Percentiles rank a stretch among this genome's conserved stretches.
Conservation (phyloP, 139 green algal genomes). For the Astrephomene gubernaculifera region DNA sequence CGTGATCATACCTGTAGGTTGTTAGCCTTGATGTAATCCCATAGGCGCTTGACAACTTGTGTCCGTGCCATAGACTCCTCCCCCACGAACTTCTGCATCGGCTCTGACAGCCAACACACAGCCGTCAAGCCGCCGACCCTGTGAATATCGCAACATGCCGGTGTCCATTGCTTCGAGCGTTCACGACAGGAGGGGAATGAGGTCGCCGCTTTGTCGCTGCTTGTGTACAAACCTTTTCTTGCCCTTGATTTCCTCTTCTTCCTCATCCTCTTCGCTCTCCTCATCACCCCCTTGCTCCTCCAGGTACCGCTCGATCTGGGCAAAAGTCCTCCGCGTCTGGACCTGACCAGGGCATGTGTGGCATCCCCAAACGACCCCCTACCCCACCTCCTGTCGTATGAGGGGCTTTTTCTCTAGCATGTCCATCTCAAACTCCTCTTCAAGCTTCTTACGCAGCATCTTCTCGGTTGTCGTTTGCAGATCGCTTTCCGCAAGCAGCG, state of each 20-base stretch:
- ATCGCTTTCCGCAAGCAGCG: conserved; percentile 62
- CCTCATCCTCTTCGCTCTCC: conserved; percentile 37
- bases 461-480: conserved; percentile 73
- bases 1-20: conserved; percentile 76
- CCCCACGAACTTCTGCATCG: conserved; percentile 71
- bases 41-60: conserved; percentile 84
- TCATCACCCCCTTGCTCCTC: conserved; percentile 36
- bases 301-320: conserved; percentile 55
- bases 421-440: conserved; percentile 69
- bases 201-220: no score
- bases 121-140: no score
- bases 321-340: no score
- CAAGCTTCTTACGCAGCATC: conserved; percentile 76
- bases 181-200: no score
- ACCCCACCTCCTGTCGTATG: conserved; percentile 58
- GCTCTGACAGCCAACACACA: conserved; percentile 62
- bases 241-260: conserved; percentile 30
- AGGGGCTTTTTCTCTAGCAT: conserved; percentile 70
- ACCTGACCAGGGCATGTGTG: no score
- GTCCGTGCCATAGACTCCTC: conserved; percentile 59
- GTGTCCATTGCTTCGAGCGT: no score
- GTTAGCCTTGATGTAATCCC: conserved; percentile 87
- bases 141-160: no score
- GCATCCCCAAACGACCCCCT: no score
- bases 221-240: no score